These are phyloP conservation scores for Aspergillus fischeri DNA, from an alignment of 2,329 filamentous ascomycete species.

Conservation along the genomic window DNA sequence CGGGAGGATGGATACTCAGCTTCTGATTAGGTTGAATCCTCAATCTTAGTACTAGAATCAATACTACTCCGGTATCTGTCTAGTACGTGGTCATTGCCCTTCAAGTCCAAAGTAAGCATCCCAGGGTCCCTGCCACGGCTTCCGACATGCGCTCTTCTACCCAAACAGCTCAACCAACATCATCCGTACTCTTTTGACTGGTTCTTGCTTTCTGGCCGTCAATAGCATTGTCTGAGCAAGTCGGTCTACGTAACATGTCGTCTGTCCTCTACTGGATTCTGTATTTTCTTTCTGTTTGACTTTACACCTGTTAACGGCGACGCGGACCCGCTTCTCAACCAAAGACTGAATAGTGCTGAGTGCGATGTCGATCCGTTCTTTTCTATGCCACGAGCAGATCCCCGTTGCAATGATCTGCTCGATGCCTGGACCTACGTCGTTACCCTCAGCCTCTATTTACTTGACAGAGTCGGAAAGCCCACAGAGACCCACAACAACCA, in stretches of 20 bases:
- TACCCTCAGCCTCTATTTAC: neutral
- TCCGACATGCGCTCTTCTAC: neutral
- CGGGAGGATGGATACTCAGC: neutral
- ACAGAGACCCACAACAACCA: neutral
- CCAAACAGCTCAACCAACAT: neutral
- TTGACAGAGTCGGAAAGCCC: neutral
- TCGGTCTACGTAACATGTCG: neutral
- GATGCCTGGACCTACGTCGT: neutral
- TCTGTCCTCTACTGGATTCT: neutral
- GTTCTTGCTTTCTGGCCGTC: neutral
- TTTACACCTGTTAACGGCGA: neutral
- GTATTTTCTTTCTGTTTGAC: neutral
- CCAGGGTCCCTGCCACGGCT: neutral
- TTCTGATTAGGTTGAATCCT: constrained; percentile 2
- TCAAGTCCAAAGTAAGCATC: neutral
- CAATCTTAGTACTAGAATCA: constrained; percentile 5
- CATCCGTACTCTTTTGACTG: neutral
- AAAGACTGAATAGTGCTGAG: neutral
- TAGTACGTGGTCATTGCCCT: too few relatives aligned
- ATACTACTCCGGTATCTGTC: neutral
- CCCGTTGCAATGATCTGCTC: neutral
- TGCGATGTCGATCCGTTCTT: neutral
- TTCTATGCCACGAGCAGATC: neutral
- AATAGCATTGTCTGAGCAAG: neutral
- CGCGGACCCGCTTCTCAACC: neutral